phyloP scores from a whole-genome alignment of 1,284 basidiomycete genomes.

The Inonotus obliquus region DNA sequence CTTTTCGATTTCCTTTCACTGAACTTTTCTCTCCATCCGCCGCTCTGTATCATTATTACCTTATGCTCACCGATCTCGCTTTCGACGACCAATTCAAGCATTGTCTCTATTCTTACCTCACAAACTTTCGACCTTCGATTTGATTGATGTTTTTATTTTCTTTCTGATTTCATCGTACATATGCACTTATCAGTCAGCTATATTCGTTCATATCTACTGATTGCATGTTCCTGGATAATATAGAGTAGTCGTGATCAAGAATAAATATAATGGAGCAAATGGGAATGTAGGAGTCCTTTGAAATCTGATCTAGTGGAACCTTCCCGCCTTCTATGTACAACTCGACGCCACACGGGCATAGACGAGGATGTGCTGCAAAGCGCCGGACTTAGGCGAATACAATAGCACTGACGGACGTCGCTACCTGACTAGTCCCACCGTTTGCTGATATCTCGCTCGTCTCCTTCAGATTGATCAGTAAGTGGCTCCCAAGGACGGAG shows the following conservation, averaged over 20 bases:
- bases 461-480: slow-evolving; percentile 8
- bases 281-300: too few relatives aligned
- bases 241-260: not conserved
- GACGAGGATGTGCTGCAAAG: not conserved
- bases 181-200: not conserved
- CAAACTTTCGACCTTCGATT: not conserved
- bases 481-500: slow-evolving; percentile 6
- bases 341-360: too few relatives aligned
- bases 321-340: too few relatives aligned
- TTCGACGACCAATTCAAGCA: not conserved
- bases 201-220: not conserved
- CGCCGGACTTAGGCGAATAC: not conserved
- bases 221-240: not conserved
- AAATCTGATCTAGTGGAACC: too few relatives aligned
- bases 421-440: not conserved
- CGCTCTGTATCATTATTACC: not conserved
- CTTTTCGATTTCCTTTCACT: not conserved
- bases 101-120: not conserved
- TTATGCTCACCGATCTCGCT: not conserved
- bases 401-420: not conserved
- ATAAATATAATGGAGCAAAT: not conserved
- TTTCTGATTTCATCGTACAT: not conserved
- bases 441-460: not conserved
- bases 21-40: not conserved
- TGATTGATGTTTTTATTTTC: not conserved